These are phyloP conservation scores for Picea sitchensis DNA, from an alignment of 75 land plant genomes.

Conservation along the genomic window DNA sequence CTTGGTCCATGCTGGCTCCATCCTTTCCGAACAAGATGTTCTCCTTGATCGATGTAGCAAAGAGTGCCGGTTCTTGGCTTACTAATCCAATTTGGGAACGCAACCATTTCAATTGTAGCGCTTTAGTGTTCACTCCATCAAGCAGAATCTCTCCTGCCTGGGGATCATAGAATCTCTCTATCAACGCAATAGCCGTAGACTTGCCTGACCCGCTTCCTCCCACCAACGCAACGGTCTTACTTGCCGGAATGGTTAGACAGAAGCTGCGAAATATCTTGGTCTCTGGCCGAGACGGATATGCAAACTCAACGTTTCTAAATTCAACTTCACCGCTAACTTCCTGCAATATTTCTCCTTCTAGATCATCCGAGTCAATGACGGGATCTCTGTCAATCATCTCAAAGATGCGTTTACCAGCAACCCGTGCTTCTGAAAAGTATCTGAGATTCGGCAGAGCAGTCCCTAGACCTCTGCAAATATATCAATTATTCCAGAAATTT, in stretches of 20 bases:
- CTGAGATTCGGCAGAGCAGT: constrained; percentile 15
- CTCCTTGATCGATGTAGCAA: constrained; percentile 20
- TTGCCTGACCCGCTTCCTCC: constrained; percentile 28
- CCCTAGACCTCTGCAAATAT: neutral
- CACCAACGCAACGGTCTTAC: constrained; percentile 17
- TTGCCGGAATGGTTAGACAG: constrained; percentile 16
- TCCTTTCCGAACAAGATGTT: constrained; percentile 28
- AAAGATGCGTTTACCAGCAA: constrained; percentile 23
- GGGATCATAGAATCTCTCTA: constrained; percentile 39
- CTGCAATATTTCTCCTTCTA: constrained; percentile 11
- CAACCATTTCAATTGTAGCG: constrained; percentile 20
- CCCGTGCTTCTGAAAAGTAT: constrained; percentile 18
- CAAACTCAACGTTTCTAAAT: constrained; percentile 20
- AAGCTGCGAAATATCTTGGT: constrained; percentile 13
- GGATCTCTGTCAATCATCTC: constrained; percentile 33
- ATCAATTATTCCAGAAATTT: neutral
- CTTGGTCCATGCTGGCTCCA: constrained; percentile 16
- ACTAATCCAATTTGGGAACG: constrained; percentile 29
- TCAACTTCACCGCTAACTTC: constrained; percentile 21
- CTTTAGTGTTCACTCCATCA: constrained; percentile 28
- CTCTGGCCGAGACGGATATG: constrained; percentile 32
- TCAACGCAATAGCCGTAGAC: constrained; percentile 19
- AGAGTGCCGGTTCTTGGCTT: constrained; percentile 34
- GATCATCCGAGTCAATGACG: constrained; percentile 15
- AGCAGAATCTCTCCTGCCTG: constrained; percentile 19